Base-by-base conservation (phyloP, 345 rosid species). In the Dovyalis caffra region DNA sequence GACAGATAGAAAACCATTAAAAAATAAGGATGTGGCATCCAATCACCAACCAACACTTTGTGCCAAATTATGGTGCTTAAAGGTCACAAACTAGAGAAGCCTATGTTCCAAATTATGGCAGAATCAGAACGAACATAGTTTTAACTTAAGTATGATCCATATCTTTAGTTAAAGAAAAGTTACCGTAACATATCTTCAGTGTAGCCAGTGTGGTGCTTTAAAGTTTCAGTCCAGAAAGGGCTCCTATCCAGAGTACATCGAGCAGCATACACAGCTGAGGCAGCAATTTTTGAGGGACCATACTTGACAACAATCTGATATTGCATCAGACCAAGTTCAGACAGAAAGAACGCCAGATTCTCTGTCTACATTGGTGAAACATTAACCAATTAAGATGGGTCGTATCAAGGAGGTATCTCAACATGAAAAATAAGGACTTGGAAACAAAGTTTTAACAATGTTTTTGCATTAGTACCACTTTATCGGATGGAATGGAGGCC, bases 231-330 rank as follows among this genome's bases (percentile, higher is more conserved):
- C 98, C 98, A 94, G 60, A 79, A 68, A 3, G 98, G 97, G n/a
- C 68, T 76, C 78, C 80, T 86, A 34, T 79, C 84, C 34, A 94
- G 76, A 20, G 95, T 86, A 79, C 91, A 86, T 33, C 95, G 86
- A 15, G 98, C 97, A n/a, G 91, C 93, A 86, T 89, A 94, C 23
- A 94, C 97, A 35, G 95, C 97, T 3, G 97, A 90, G 61, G 98
- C 95, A 74, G 98, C 97, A 18, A 94, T 74, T 87, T 88, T 62
- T 0, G 98, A 91, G 5, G 97, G 91, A 57, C 86, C 77, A 66
- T 85, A 86, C 77, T 25, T 31, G 33, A 80, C 64, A 14, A 75
- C 61, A 0, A 90, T 78, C 5, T 81, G 84, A 57, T 95, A 95
- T 35, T 92, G 90, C 88, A 88, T 84, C 80, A 88, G 67, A 29